A percentile compares a stretch with the other conserved stretches of the same genome.
phyloP scores from a whole-genome alignment of 2,329 filamentous ascomycete genomes.

The Colletotrichum liaoningense region DNA sequence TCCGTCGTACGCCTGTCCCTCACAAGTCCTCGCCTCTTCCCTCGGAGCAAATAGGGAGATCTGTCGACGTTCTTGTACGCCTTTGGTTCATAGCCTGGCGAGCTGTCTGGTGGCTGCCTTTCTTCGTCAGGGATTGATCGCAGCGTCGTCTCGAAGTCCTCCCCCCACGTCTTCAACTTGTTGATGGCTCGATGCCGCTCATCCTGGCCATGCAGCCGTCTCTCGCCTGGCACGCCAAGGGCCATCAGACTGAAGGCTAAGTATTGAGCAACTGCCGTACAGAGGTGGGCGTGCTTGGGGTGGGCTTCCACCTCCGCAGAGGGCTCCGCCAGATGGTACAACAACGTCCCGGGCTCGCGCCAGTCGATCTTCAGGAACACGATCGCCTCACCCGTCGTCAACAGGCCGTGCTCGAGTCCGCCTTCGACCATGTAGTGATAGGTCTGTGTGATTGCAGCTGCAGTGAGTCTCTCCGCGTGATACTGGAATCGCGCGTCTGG shows the following conservation, averaged over 20 bases:
- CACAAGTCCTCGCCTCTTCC: background rate
- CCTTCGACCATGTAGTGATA: conserved; percentile 62
- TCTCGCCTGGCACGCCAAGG: conserved; percentile 29
- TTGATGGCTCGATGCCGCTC: conserved; percentile 32
- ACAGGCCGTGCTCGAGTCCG: conserved; percentile 55
- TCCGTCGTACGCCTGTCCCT: background rate
- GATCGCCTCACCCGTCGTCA: conserved; percentile 55
- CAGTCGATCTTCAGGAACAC: conserved; percentile 54
- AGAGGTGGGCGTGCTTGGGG: conserved; percentile 35
- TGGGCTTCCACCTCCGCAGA: conserved; percentile 40
- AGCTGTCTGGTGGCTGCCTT: conserved; percentile 29
- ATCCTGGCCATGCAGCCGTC: conserved; percentile 36
- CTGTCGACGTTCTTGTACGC: conserved; percentile 38
- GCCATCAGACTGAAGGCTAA: conserved; percentile 46
- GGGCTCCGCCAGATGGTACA: conserved; percentile 47
- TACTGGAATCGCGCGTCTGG: conserved; percentile 47
- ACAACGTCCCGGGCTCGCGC: conserved; percentile 41
- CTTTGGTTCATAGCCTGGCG: conserved; percentile 32
- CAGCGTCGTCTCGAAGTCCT: conserved; percentile 41
- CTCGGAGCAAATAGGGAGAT: conserved; percentile 27
- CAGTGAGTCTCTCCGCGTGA: conserved; percentile 49
- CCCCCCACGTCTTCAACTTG: conserved; percentile 35
- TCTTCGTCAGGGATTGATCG: conserved; percentile 38
- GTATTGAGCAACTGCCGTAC: conserved; percentile 43
- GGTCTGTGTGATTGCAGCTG: conserved; percentile 57